phyloP scores from a whole-genome alignment of 257 asterid genomes.

The Scutellaria minor region DNA sequence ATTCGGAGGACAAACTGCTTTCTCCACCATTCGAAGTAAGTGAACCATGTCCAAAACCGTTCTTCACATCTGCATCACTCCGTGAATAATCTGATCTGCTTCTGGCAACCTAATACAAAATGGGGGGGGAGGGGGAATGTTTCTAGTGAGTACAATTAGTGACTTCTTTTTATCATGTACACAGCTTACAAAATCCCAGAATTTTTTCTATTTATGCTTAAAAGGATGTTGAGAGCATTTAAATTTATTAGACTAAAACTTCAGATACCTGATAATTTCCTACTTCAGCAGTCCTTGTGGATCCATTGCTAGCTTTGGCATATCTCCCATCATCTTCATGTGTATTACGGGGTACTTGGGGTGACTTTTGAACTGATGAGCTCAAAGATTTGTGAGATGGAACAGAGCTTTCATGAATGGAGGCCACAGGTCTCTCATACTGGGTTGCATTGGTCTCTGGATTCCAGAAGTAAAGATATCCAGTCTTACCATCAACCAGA shows the following conservation, averaged over 20 bases:
- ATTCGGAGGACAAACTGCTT: constrained; percentile 59
- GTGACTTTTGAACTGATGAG: constrained; percentile 64
- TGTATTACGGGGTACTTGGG: constrained; percentile 46
- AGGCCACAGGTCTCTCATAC: constrained; percentile 77
- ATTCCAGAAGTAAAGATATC: constrained; percentile 92
- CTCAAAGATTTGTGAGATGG: constrained; percentile 59
- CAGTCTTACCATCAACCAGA: constrained; percentile 83
- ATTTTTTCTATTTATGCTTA: neutral
- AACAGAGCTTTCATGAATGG: constrained; percentile 44
- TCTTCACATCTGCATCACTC: constrained; percentile 43
- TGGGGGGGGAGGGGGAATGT: neutral
- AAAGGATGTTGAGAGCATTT: constrained; percentile 9
- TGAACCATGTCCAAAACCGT: constrained; percentile 44
- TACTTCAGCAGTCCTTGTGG: constrained; percentile 46
- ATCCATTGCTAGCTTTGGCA: constrained; percentile 52
- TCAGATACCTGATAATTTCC: constrained; percentile 55
- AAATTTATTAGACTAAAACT: neutral
- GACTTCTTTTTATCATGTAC: neutral
- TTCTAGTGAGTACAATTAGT: neutral
- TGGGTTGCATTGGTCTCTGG: constrained; percentile 95
- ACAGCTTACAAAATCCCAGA: neutral
- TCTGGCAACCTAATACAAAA: constrained; percentile 51
- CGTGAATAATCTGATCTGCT: constrained; percentile 52
- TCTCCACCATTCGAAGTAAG: constrained; percentile 52
- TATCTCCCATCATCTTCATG: constrained; percentile 52